Evolutionary conservation across 2,329 filamentous ascomycete species (phyloP), one percentile per base, ranked within the genome.

Genomic region (Trichoderma citrinoviride): DNA sequence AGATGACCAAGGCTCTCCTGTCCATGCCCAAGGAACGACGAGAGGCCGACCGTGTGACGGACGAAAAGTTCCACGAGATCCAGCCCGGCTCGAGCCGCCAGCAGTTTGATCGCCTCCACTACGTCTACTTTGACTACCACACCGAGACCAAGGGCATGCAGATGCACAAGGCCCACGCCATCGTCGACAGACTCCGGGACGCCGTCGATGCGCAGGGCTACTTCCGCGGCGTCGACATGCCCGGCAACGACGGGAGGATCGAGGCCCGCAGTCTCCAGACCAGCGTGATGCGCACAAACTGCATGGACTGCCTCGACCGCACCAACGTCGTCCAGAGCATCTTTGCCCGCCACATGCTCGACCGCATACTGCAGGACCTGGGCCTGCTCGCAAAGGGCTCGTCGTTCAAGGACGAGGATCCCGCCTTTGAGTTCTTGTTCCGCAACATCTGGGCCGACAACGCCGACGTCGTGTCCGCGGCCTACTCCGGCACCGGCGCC

Each of bases 391-490:
- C 85, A 60, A 85, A 87, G 27, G 93, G 93, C 63, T 87, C 94
- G 72, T 88, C 85, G 23, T 93, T 95, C 70, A 87, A 88, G 47
- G 81, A 84, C 65, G 90, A 93, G 71, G 92, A 97, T 73, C 80
- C 84, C 14, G 86, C 84, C 1, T 99, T 99, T 75, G 93, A 97
- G 77, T 83, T 90, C 71, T 81, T 98, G 65, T 99, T 98, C 86
- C 92, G 95, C 70, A 98, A 98, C 77, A 83, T 98, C 17, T 99
- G 95, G 95, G 95, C 95, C 33, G 95, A 99, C 78, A 99, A 99
- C 73, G 95, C 96, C 64, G 95, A 99, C 76, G 90, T 96, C 25
- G 93, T 99, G 40, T 96, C 93, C 19, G 90, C 87, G 70, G 89
- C 92, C 0, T 99, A 99, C 77, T 95, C 95, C 1, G 95, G 95